Evolutionary conservation across 2,329 filamentous ascomycete genomes (phyloP).

Genomic region (Colletotrichum godetiae): DNA sequence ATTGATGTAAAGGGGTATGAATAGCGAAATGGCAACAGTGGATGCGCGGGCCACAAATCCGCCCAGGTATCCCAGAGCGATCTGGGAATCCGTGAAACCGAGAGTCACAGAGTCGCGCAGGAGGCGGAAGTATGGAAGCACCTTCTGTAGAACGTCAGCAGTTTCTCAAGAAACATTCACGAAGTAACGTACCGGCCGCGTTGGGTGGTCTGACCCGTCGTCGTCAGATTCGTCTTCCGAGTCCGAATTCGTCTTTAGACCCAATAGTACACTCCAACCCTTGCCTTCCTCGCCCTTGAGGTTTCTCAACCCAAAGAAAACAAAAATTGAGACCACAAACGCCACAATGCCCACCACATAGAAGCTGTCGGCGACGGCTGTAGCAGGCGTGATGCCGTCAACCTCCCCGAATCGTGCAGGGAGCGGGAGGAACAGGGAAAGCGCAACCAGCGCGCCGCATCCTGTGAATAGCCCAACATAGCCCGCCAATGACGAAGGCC

Average conservation of each 20-base stretch:
- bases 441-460: constrained; percentile 87
- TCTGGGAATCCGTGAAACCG: constrained; percentile 80
- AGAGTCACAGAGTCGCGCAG: constrained; percentile 73
- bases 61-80: constrained; percentile 89
- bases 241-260: constrained; percentile 40
- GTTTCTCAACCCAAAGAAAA: constrained; percentile 80
- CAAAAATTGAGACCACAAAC: constrained; percentile 77
- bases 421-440: constrained; percentile 85
- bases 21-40: constrained; percentile 93
- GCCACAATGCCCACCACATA: constrained; percentile 85
- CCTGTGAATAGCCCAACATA: constrained; percentile 94
- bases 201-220: constrained; percentile 37
- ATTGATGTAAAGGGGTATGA: constrained; percentile 93
- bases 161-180: background rate
- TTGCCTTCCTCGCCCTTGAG: constrained; percentile 82
- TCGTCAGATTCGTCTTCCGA: constrained; percentile 24
- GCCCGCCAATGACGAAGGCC: constrained; percentile 77
- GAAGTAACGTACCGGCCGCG: constrained; percentile 41
- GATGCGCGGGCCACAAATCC: constrained; percentile 96
- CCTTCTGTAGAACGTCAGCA: constrained; percentile 40
- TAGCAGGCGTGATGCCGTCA: constrained; percentile 76
- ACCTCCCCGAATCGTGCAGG: constrained; percentile 81
- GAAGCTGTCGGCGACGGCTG: constrained; percentile 86
- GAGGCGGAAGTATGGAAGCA: constrained; percentile 69
- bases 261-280: constrained; percentile 71